Conservation (phyloP, 2,329 filamentous ascomycete species). For the Diaporthe sp. region DNA sequence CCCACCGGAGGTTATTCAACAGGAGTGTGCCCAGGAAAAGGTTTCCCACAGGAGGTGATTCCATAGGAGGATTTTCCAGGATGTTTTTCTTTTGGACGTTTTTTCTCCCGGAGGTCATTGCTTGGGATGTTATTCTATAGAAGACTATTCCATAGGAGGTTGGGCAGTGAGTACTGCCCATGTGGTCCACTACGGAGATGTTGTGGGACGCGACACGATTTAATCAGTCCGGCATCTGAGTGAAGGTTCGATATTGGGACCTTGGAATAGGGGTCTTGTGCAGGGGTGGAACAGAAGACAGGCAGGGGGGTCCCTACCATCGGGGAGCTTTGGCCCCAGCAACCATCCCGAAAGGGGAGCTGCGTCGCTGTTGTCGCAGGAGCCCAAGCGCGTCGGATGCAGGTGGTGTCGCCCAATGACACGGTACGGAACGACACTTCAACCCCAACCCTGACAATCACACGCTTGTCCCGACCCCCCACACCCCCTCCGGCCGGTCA, state of each 20-base stretch:
- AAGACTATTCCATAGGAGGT: not conserved
- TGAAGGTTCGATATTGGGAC: not conserved
- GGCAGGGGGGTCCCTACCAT: not conserved
- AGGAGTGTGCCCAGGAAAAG: no score
- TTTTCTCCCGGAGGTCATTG: no score
- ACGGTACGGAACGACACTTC: not conserved
- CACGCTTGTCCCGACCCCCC: not conserved
- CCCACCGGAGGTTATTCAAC: not conserved
- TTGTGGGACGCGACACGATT: not conserved
- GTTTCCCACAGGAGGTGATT: no score
- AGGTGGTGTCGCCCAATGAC: not conserved
- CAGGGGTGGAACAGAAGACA: not conserved
- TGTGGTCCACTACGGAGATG: not conserved
- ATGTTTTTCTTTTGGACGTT: no score
- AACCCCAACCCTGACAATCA: not conserved
- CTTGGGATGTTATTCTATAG: no score
- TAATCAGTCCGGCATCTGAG: not conserved
- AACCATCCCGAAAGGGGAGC: not conserved
- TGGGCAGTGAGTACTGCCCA: not conserved
- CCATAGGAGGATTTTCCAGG: no score
- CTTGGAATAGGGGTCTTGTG: constrained; percentile 5
- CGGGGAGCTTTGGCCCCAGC: constrained; percentile 1
- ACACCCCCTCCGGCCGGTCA: not conserved
- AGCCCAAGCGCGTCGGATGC: constrained; percentile 10
- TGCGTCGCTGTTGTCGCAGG: not conserved